These are phyloP conservation scores for Boletus rufocinnamomeus DNA, from an alignment of 768 basidiomycete genomes.

Conservation along the genomic window DNA sequence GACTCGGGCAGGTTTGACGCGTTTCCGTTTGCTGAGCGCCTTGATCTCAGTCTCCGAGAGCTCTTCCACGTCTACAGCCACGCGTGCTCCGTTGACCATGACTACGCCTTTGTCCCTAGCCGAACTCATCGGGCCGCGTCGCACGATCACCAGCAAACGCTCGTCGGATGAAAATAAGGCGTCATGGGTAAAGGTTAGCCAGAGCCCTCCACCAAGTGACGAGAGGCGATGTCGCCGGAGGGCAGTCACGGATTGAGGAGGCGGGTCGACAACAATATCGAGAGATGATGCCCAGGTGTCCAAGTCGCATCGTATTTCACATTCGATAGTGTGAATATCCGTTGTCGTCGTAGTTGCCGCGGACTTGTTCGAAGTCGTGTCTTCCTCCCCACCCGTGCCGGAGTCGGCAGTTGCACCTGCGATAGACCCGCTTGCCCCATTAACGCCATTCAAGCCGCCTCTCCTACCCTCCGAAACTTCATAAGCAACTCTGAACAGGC, in stretches of 20 bases:
- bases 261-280: slow-evolving; percentile 91
- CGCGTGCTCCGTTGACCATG: slow-evolving; percentile 85
- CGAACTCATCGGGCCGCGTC: slow-evolving; percentile 58
- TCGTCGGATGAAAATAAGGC: slow-evolving; percentile 77
- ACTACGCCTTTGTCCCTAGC: slow-evolving; percentile 80
- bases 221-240: slow-evolving; percentile 87
- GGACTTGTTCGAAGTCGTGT: not conserved
- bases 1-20: slow-evolving; percentile 80
- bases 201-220: slow-evolving; percentile 85
- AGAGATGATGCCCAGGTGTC: slow-evolving; percentile 85
- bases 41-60: slow-evolving; percentile 87
- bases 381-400: slow-evolving; percentile 22
- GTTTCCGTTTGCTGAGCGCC: slow-evolving; percentile 76
- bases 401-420: slow-evolving; percentile 1
- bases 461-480: slow-evolving; percentile 60
- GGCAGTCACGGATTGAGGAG: slow-evolving; percentile 79
- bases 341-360: slow-evolving; percentile 13
- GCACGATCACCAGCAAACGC: slow-evolving; percentile 70
- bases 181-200: slow-evolving; percentile 91
- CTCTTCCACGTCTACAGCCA: slow-evolving; percentile 86
- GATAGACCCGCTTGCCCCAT: slow-evolving; percentile 17
- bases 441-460: slow-evolving; percentile 25
- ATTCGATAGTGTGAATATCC: slow-evolving; percentile 65
- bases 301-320: slow-evolving; percentile 88
- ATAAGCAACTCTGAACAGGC: slow-evolving; percentile 82